A percentile compares a stretch with the other conserved stretches of the same genome.
These are phyloP conservation scores for Pseudotulostoma volvatum DNA, from an alignment of 495 filamentous ascomycete species.

Conservation along the genomic window DNA sequence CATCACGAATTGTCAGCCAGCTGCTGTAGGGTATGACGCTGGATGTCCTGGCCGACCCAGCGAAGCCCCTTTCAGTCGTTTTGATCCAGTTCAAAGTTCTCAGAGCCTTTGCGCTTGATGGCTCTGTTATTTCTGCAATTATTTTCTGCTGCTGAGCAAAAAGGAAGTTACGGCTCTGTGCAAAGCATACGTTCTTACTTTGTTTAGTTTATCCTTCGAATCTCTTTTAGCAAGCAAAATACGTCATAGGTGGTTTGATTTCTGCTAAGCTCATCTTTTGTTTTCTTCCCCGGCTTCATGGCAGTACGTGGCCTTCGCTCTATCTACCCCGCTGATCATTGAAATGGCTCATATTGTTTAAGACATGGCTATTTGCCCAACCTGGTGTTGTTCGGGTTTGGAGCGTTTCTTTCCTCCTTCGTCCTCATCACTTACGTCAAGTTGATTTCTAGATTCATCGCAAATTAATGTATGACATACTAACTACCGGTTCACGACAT, in stretches of 20 bases:
- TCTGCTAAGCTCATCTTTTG: neutral
- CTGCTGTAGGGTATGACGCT: slow-evolving; percentile 19
- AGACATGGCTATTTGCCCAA: no score
- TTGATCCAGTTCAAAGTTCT: slow-evolving; percentile 16
- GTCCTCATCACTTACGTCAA: no score
- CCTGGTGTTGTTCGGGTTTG: no score
- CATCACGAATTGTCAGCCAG: slow-evolving; percentile 10
- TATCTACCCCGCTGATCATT: no score
- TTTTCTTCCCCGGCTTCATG: neutral
- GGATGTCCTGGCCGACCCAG: slow-evolving; percentile 15
- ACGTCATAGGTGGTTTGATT: neutral
- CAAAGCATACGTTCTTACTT: no score
- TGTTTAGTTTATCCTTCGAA: neutral
- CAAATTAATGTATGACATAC: no score
- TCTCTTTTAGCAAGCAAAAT: neutral
- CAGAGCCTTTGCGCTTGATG: slow-evolving; percentile 23
- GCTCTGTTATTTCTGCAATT: slow-evolving; percentile 1
- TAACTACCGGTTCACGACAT: no score
- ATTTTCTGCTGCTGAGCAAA: neutral
- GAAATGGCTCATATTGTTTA: no score
- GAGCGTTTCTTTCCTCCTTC: no score
- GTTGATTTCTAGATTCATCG: no score
- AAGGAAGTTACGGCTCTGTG: no score
- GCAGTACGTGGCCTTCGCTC: no score
- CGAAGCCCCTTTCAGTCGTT: slow-evolving; percentile 15